These are phyloP conservation scores for Helenozyma baotianmanensis DNA, from an alignment of 805 yeast species.

Conservation along the genomic window DNA sequence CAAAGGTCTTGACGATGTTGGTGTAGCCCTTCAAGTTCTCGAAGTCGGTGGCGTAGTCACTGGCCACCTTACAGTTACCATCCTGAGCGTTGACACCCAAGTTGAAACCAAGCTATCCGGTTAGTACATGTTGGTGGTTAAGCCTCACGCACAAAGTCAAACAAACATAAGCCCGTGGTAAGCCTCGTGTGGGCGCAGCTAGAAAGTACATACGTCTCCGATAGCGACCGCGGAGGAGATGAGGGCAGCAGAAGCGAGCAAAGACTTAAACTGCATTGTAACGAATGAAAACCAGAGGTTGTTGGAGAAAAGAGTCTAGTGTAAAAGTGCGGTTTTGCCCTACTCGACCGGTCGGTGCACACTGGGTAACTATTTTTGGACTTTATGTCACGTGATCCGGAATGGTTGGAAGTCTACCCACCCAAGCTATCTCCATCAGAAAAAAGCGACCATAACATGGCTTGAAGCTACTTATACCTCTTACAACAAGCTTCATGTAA, in stretches of 20 bases:
- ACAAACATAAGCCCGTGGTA: no score
- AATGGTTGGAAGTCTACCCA: no score
- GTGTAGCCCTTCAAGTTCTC: conserved; percentile 55
- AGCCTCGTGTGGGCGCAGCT: no score
- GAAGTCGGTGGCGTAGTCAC: conserved; percentile 69
- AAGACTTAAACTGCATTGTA: conserved; percentile 36
- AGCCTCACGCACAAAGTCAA: no score
- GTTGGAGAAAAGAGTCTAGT: not conserved
- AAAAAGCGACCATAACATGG: no score
- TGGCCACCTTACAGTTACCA: conserved; percentile 71
- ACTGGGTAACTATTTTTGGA: conserved; percentile 8
- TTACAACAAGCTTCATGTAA: no score
- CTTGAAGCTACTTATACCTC: no score
- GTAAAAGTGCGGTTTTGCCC: conserved; percentile 1
- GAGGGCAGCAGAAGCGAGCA: conserved; percentile 46
- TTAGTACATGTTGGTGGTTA: conserved; percentile 8
- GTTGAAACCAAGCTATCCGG: conserved; percentile 42
- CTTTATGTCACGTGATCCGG: conserved; percentile 1
- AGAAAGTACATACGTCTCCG: conserved; percentile 47
- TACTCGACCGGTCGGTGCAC: not conserved
- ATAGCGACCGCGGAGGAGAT: conserved; percentile 50
- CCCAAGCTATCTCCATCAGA: no score
- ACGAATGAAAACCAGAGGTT: conserved; percentile 1
- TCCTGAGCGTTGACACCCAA: conserved; percentile 74
- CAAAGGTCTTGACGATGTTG: conserved; percentile 73